A percentile compares a stretch with the other conserved stretches of the same genome.
phyloP scores from a whole-genome alignment of 1,284 basidiomycete genomes.

The Agaricales sp. region DNA sequence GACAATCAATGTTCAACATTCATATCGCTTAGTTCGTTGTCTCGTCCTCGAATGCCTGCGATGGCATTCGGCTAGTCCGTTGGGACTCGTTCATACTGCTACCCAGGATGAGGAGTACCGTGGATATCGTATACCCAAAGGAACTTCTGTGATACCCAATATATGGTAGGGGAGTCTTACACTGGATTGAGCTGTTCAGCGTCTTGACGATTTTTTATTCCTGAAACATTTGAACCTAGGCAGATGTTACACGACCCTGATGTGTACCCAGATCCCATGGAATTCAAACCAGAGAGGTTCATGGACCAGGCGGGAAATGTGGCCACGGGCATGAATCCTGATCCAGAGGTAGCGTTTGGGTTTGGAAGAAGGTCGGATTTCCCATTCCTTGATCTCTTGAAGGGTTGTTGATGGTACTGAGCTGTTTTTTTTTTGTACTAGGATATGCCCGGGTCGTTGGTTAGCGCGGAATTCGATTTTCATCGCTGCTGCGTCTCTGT shows the following conservation, averaged over 20 bases:
- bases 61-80: slow-evolving; percentile 34
- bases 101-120: slow-evolving; percentile 30
- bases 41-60: slow-evolving; percentile 20
- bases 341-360: slow-evolving; percentile 28
- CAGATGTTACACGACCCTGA: slow-evolving; percentile 21
- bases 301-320: slow-evolving; percentile 14
- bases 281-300: slow-evolving; percentile 24
- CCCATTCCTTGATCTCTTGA: background rate
- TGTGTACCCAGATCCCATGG: slow-evolving; percentile 23
- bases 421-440: slow-evolving; percentile 12
- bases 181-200: too few relatives aligned
- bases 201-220: too few relatives aligned
- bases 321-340: slow-evolving; percentile 15
- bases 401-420: background rate
- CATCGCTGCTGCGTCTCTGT: slow-evolving; percentile 33
- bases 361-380: slow-evolving; percentile 31
- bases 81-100: slow-evolving; percentile 27
- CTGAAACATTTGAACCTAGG: too few relatives aligned
- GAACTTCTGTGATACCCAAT: slow-evolving; percentile 31
- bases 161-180: slow-evolving; percentile 22
- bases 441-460: slow-evolving; percentile 36
- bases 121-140: slow-evolving; percentile 33
- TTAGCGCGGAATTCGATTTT: slow-evolving; percentile 37
- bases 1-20: slow-evolving; percentile 14
- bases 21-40: background rate